A percentile compares a stretch with the other conserved stretches of the same genome.
Conservation (phyloP, 2,329 filamentous ascomycete species). For the Podosphaera fusca region DNA sequence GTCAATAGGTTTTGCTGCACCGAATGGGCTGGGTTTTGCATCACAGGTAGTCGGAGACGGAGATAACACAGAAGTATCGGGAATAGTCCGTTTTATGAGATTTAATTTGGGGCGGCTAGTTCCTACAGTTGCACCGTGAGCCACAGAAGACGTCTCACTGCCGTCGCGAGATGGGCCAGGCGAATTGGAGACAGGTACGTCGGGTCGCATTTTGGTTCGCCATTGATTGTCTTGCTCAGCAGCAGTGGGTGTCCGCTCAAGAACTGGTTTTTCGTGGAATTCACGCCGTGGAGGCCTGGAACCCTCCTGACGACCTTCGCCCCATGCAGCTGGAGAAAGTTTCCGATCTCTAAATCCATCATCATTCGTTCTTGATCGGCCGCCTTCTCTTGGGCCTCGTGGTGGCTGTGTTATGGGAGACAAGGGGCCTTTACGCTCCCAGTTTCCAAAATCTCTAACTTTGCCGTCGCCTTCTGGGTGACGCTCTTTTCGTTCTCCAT, state of each 20-base stretch:
- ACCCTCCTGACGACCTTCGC: slow-evolving; percentile 50
- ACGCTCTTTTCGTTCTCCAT: slow-evolving; percentile 45
- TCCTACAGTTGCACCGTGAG: slow-evolving; percentile 30
- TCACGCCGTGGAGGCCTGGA: slow-evolving; percentile 61
- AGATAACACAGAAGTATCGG: slow-evolving; percentile 35
- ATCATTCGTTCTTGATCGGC: slow-evolving; percentile 30
- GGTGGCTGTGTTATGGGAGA: slow-evolving; percentile 41
- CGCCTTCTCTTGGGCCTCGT: slow-evolving; percentile 30
- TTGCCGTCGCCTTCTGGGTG: slow-evolving; percentile 50
- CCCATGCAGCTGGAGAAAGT: slow-evolving; percentile 54
- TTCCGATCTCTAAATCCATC: slow-evolving; percentile 37
- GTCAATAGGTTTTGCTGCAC: slow-evolving; percentile 81
- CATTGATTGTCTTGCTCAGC: slow-evolving; percentile 86
- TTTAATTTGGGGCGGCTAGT: slow-evolving; percentile 61
- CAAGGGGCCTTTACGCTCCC: slow-evolving; percentile 85
- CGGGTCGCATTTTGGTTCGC: slow-evolving; percentile 80
- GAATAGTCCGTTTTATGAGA: slow-evolving; percentile 73
- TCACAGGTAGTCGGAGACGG: slow-evolving; percentile 32
- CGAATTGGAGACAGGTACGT: slow-evolving; percentile 30
- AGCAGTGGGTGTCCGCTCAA: slow-evolving; percentile 56
- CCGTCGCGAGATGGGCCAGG: slow-evolving; percentile 46
- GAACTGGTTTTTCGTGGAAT: slow-evolving; percentile 42
- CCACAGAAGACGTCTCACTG: slow-evolving; percentile 52
- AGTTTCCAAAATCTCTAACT: slow-evolving; percentile 61
- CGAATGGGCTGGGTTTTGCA: slow-evolving; percentile 78